Percentiles rank a stretch among this genome's conserved stretches.
Evolutionary conservation across 441 rosid genomes (phyloP).

Genomic region (Gossypium laxum): DNA sequence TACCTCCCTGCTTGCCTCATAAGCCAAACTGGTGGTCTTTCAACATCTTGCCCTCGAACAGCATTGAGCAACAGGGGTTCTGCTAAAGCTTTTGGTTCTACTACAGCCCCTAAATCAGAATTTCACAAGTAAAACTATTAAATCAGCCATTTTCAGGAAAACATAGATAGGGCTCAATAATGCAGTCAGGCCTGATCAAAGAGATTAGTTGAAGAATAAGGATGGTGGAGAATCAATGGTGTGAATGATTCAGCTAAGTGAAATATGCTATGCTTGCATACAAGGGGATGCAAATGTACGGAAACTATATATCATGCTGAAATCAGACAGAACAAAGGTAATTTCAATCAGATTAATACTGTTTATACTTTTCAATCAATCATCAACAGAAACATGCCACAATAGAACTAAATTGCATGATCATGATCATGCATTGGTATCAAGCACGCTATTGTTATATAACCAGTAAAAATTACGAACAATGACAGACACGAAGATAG

Average conservation of each 20-base stretch:
- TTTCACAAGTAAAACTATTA: neutral
- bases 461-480: neutral
- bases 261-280: constrained; percentile 2
- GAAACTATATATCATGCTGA: neutral
- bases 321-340: neutral
- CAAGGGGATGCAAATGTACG: neutral
- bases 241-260: neutral
- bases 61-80: constrained; percentile 85
- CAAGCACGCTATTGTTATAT: neutral
- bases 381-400: neutral
- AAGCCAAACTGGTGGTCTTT: constrained; percentile 98
- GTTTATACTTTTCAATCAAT: neutral
- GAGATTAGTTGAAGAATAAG: neutral
- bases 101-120: constrained; percentile 38
- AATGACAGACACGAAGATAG: neutral
- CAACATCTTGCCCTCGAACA: constrained; percentile 77
- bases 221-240: neutral
- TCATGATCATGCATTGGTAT: neutral
- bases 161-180: neutral
- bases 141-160: neutral
- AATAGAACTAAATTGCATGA: neutral
- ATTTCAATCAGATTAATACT: neutral
- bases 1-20: constrained; percentile 99
- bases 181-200: neutral
- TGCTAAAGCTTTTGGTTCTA: constrained; percentile 36